Base-by-base conservation (phyloP, 2,329 filamentous ascomycete genomes). In the Chrysoporthe deuterocubensis region DNA sequence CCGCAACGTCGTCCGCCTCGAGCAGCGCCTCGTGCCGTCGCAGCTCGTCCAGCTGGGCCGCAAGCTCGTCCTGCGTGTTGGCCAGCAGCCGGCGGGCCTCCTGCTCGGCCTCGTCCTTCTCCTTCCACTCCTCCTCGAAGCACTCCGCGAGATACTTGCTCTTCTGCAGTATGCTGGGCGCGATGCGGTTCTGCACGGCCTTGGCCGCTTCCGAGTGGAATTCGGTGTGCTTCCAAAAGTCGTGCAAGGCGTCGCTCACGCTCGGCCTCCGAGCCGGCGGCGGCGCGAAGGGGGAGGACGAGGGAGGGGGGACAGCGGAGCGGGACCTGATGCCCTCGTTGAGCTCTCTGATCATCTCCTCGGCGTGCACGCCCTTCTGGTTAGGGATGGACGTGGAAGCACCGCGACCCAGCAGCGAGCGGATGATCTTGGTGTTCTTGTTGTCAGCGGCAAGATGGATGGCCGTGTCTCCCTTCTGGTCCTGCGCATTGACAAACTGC, bases 391-490 rank as follows among this genome's bases (percentile, higher is more conserved):
- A 90, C 0, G 93, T 92, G 2, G 90, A 89, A 3, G 94, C 94
- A 69, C 94, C 93, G 62, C 95, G 90, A 44, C 89, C 89, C 77
- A 94, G 78, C 82, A 93, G 79, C 82, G 90, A 84, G 80, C 96
- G 91, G 66, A 97, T 90, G 72, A 94, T 96, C 73, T 98, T 97
- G 57, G 94, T 90, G 21, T 95, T 93, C 66, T 94, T 93, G 67
- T 93, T 90, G 75, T 94, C 90, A 11, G 95, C 93, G 0, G 89
- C 89, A 8, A 91, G 81, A 69, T 91, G 89, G 63, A 91, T 79
- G 3, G 96, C 94, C 0, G 96, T 98, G 77, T 99, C 96, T 52
- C 95, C 95, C 52, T 94, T 90, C 40, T 90, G 83, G 77, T 99
- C 95, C 75, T 94, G 92, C 9, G 89, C 86, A 73, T 97, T 93